A percentile compares a stretch with the other conserved stretches of the same genome.
Evolutionary conservation across 306 rosid species (phyloP).

Genomic region (Gynostemma pentaphyllum): DNA sequence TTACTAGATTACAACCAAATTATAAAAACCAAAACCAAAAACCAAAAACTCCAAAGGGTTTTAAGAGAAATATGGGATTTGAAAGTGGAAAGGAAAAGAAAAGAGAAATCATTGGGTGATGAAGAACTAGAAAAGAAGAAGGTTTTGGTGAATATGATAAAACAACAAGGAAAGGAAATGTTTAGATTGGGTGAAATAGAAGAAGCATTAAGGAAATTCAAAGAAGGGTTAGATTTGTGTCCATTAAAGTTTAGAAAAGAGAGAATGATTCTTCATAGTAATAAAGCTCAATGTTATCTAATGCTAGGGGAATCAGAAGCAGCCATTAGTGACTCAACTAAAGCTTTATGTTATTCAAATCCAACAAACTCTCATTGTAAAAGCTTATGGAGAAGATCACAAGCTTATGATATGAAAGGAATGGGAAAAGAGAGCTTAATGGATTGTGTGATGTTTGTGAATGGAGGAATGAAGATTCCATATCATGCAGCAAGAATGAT

Average conservation of each 20-base stretch:
- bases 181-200: slow-evolving; percentile 39
- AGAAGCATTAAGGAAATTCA: slow-evolving; percentile 35
- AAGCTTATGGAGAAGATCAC: slow-evolving; percentile 72
- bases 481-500: slow-evolving; percentile 41
- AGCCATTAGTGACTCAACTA: slow-evolving; percentile 46
- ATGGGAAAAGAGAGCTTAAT: slow-evolving; percentile 48
- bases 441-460: slow-evolving; percentile 44
- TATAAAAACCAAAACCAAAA: slow-evolving; percentile 26
- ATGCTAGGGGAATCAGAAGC: slow-evolving; percentile 32
- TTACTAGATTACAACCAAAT: slow-evolving; percentile 49
- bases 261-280: slow-evolving; percentile 57
- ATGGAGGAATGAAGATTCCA: slow-evolving; percentile 27
- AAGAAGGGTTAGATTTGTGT: slow-evolving; percentile 42
- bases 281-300: slow-evolving; percentile 56
- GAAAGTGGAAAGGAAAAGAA: slow-evolving; percentile 52
- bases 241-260: slow-evolving; percentile 28
- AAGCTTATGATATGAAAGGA: slow-evolving; percentile 56
- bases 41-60: slow-evolving; percentile 24
- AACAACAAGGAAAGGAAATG: slow-evolving; percentile 30
- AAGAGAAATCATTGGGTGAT: slow-evolving; percentile 36
- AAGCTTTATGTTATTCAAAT: slow-evolving; percentile 45
- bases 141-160: slow-evolving; percentile 20
- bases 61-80: slow-evolving; percentile 45
- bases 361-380: slow-evolving; percentile 32
- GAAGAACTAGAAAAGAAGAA: slow-evolving; percentile 31